These are phyloP conservation scores for Lichtheimia ornata DNA, from an alignment of 371 early-diverging fungal genomes.

Conservation along the genomic window DNA sequence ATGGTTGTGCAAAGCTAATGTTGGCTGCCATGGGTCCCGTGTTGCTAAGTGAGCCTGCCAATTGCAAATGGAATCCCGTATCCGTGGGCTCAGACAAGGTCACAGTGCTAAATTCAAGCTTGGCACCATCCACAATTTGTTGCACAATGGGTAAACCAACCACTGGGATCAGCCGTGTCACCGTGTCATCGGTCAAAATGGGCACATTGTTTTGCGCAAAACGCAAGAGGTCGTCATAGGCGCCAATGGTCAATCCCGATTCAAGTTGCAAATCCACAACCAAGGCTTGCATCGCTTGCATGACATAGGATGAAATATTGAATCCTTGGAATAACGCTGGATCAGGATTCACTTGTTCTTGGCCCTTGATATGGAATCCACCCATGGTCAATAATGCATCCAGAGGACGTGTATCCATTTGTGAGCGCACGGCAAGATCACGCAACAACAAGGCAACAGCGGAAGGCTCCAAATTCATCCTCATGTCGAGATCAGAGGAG, in stretches of 20 bases:
- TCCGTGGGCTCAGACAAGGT: conserved; percentile 49
- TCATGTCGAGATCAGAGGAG: conserved; percentile 31
- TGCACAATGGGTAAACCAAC: conserved; percentile 59
- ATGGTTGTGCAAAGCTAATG: conserved; percentile 52
- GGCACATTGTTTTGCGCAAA: conserved; percentile 56
- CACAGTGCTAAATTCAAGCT: conserved; percentile 48
- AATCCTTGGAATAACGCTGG: conserved; percentile 42
- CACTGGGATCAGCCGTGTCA: conserved; percentile 50
- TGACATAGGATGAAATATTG: conserved; percentile 46
- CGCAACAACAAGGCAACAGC: conserved; percentile 46
- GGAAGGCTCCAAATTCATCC: conserved; percentile 41
- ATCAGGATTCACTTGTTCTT: conserved; percentile 34
- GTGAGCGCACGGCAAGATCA: conserved; percentile 41
- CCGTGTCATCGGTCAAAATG: conserved; percentile 39
- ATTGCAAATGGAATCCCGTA: conserved; percentile 46
- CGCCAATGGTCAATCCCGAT: conserved; percentile 50
- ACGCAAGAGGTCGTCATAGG: conserved; percentile 42
- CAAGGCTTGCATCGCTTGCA: conserved; percentile 54
- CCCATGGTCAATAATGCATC: conserved; percentile 51
- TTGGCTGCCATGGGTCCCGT: conserved; percentile 62
- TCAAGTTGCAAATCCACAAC: conserved; percentile 50
- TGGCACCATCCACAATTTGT: conserved; percentile 46
- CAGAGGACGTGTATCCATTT: conserved; percentile 42
- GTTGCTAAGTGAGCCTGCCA: conserved; percentile 50
- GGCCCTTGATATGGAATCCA: conserved; percentile 37